A percentile compares a stretch with the other conserved stretches of the same genome.
Conservation (phyloP, 306 rosid species). For the Acacia crassicarpa region DNA sequence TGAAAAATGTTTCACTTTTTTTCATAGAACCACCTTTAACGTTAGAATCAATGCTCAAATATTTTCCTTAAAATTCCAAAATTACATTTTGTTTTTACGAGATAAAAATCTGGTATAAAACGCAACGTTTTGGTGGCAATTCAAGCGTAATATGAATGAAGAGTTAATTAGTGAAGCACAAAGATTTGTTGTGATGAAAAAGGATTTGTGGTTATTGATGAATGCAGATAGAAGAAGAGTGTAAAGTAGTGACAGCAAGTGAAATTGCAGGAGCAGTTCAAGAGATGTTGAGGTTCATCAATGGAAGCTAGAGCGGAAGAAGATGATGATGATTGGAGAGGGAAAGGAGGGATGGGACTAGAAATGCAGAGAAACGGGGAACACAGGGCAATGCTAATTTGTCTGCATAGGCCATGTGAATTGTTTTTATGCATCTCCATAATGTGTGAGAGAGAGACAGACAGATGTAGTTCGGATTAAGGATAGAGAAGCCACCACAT, state of each 20-base stretch:
- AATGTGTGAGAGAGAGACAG: not conserved
- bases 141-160: too few species aligned
- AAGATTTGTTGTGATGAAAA: not conserved
- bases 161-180: not conserved
- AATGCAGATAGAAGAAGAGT: constrained; percentile 86
- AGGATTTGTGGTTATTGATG: not conserved
- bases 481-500: not conserved
- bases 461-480: not conserved
- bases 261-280: constrained; percentile 79
- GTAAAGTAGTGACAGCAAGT: constrained; percentile 69
- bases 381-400: constrained; percentile 42
- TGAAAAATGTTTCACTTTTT: not conserved
- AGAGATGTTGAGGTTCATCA: constrained; percentile 64
- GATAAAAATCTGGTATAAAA: not conserved
- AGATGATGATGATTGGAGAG: not conserved
- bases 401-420: constrained; percentile 36
- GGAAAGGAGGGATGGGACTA: not conserved
- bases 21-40: not conserved
- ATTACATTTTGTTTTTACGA: too few species aligned
- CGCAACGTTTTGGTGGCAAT: not conserved
- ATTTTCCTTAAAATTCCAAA: not conserved
- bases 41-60: not conserved
- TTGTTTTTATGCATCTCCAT: constrained; percentile 23
- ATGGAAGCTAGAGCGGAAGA: constrained; percentile 37
- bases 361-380: constrained; percentile 44